Conservation (phyloP, 140 eudicot species). For the Oenanthe javanica region DNA sequence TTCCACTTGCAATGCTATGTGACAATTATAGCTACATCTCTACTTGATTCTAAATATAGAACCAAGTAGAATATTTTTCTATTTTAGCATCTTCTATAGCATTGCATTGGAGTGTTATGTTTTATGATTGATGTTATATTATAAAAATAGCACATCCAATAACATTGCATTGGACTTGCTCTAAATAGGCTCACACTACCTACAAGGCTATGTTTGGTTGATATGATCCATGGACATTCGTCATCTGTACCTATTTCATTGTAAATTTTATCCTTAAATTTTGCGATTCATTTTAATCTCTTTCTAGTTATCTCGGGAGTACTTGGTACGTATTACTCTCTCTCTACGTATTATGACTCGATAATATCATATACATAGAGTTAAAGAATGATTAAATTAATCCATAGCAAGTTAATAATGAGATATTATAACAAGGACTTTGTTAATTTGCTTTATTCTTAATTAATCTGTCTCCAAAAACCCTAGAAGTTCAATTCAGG, state of each 20-base stretch:
- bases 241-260: not conserved
- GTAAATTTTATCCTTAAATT: not conserved
- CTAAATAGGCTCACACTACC: not conserved
- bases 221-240: not conserved
- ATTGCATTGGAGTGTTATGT: too few relatives aligned
- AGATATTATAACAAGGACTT: not conserved
- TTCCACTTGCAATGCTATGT: too few relatives aligned
- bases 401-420: not conserved
- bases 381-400: not conserved
- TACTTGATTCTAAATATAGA: too few relatives aligned
- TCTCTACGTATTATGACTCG: too few relatives aligned
- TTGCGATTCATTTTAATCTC: not conserved
- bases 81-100: too few relatives aligned
- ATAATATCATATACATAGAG: not conserved
- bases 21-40: too few relatives aligned
- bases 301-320: not conserved
- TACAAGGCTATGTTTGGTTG: not conserved
- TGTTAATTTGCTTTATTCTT: not conserved
- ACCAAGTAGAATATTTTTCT: too few relatives aligned
- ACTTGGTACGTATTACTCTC: not conserved
- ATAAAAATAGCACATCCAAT: too few relatives aligned
- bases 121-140: too few relatives aligned
- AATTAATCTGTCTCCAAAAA: not conserved
- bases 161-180: too few relatives aligned
- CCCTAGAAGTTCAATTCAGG: not conserved